A percentile compares a stretch with the other conserved stretches of the same genome.
Evolutionary conservation across 192 early-diverging fungal species (phyloP).

Genomic region (Umbelopsis vinacea): DNA sequence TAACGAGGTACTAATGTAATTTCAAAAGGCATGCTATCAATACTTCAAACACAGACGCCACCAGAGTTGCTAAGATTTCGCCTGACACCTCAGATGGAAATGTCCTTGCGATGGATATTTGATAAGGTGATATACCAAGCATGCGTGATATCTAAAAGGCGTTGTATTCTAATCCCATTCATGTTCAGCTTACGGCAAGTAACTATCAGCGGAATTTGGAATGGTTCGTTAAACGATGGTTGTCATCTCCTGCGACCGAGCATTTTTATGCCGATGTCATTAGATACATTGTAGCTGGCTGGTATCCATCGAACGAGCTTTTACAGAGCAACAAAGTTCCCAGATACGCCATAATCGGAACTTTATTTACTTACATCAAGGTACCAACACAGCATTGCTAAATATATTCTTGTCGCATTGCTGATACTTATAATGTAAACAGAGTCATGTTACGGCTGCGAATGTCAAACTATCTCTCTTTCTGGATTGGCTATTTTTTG

Average conservation of each 20-base stretch:
- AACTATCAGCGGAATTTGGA: conserved; percentile 60
- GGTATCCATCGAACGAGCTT: conserved; percentile 75
- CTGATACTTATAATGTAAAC: not conserved
- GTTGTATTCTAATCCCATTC: not conserved
- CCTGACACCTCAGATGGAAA: conserved; percentile 73
- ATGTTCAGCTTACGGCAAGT: conserved; percentile 44
- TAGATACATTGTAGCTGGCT: conserved; percentile 72
- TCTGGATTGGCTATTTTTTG: conserved; percentile 81
- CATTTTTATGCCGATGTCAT: conserved; percentile 69
- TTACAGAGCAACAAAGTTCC: conserved; percentile 72
- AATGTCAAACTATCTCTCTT: conserved; percentile 77
- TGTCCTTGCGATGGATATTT: conserved; percentile 66
- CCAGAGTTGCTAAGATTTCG: conserved; percentile 61
- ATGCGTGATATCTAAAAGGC: too few species aligned
- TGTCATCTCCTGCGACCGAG: conserved; percentile 62
- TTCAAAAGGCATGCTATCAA: conserved; percentile 49
- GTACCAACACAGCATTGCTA: conserved; percentile 20
- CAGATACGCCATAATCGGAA: conserved; percentile 70
- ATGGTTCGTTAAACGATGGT: conserved; percentile 70
- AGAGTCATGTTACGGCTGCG: conserved; percentile 61
- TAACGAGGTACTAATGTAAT: not conserved
- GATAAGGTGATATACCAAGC: conserved; percentile 43
- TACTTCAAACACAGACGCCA: conserved; percentile 65
- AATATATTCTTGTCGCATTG: not conserved
- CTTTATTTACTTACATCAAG: conserved; percentile 60